Evolutionary conservation across 495 filamentous ascomycete species (phyloP), one percentile per base, ranked within the genome.

Genomic region (Cenococcum geophilum): DNA sequence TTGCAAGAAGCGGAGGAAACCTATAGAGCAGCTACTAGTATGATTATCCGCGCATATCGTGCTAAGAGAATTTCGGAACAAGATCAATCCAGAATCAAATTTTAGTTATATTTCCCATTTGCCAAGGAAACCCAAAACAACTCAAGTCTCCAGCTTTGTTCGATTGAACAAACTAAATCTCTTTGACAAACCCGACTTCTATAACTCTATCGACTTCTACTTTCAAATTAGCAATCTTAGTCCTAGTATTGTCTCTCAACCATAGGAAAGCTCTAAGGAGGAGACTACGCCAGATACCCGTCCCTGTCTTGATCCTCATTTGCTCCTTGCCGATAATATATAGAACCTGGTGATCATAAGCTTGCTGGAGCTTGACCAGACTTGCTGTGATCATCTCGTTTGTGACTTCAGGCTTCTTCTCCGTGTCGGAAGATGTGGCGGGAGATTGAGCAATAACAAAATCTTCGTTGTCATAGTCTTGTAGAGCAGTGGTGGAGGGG

Each of bases 281-380:
- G 0, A 80, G 22, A 45, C 68, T 77, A 12, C 84, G 73, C 34
- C 76, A 53, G 27, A 79, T 75, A 22, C 75, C 77, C 6, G 71
- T 73, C 6, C 50, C 53, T 16, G 60, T 43, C 51, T 72, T 73
- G 62, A 89, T 77, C 20, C 74, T 74, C 78, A 90, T 79, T 74
- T 88, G 80, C 63, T 89, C 86, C 69, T 89, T 90, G 16, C 87
- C 87, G 16, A 89, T 76, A 21, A 90, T 78, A 65, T 89, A 89
- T 40, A 87, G 70, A 34, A 86, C 77, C 64, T 86, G 83, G 27
- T 76, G 76, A n/a, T 77, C 76, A 59, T 79, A 86, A 0, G 85
- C 85, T 0, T 73, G 67, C 22, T 86, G 79, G 0, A 89, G 71
- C 10, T 58, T 47, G 14, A 58, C 66, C 22, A 23, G 48, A 14